Conservation (phyloP, 2,329 filamentous ascomycete species). For the Verticillium tricorpus region DNA sequence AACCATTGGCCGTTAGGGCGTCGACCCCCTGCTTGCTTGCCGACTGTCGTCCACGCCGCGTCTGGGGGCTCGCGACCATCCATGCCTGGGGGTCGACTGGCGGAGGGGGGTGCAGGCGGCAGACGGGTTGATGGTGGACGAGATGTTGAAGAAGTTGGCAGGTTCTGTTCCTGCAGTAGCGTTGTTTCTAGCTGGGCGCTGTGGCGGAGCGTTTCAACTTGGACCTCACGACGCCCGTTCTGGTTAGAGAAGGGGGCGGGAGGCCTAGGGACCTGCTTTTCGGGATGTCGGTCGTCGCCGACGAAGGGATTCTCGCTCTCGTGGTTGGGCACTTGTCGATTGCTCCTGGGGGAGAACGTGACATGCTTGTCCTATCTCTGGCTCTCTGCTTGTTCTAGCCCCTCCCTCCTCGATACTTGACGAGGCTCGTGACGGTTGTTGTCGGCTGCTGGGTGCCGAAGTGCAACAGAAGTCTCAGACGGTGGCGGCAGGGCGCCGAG, state of each 20-base stretch:
- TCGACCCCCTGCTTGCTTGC: not conserved
- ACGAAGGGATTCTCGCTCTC: not conserved
- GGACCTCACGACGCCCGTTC: not conserved
- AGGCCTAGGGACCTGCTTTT: not conserved
- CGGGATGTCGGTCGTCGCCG: not conserved
- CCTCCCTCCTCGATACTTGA: not conserved
- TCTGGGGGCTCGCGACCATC: not conserved
- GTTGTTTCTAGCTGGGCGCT: constrained; percentile 2
- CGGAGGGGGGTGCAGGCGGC: not conserved
- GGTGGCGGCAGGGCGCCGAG: not conserved
- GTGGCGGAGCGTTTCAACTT: constrained; percentile 16
- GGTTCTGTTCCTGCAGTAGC: constrained; percentile 12
- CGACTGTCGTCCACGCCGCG: not conserved
- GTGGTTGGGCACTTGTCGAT: not conserved
- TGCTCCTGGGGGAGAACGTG: not conserved
- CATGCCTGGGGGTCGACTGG: not conserved
- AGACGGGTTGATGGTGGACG: not conserved
- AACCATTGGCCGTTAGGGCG: constrained; percentile 1
- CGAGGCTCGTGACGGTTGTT: not conserved
- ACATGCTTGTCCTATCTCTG: not conserved
- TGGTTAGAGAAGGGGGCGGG: not conserved
- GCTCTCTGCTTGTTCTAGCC: not conserved
- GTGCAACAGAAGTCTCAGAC: not conserved
- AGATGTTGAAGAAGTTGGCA: not conserved
- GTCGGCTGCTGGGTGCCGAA: not conserved